Evolutionary conservation across 2,329 filamentous ascomycete species (phyloP), one percentile per base, ranked within the genome.

Genomic region (Fusarium sp.): DNA sequence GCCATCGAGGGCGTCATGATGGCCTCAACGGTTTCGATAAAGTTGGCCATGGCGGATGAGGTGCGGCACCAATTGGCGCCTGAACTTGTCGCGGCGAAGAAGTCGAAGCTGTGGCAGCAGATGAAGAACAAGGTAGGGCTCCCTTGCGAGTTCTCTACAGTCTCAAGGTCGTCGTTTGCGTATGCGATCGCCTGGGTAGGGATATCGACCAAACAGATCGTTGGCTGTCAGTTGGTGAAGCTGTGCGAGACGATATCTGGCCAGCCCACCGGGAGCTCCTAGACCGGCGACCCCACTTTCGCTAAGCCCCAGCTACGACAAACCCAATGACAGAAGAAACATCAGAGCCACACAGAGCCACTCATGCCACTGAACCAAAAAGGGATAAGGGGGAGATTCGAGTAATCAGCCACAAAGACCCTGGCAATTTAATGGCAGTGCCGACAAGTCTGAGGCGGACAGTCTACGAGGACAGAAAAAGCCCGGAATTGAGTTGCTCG

Each of bases 1-100:
- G 87, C 77, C 13, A 83, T 72, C 17, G 89, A 89, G n/a, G 89
- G 89, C 61, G 84, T 87, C 76, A 91, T 80, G 59, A 89, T 79
- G 62, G 82, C 81, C 78, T 88, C 84, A 73, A 88, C 71, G 73
- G 83, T 72, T 51, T 78, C 69, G 59, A 78, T 75, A 57, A 84
- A 75, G 67, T 74, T 73, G 49, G 78, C 75, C 79, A 85, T 84
- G 66, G 68, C 73, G 71, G 70, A 44, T 21, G 38, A 60, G 33
- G 46, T 56, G 53, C 31, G 64, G 61, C 62, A 69, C 66, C 57
- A 40, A 61, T 45, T 56, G 52, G 70, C 54, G 56, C 60, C 62
- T 57, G 47, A 28, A n/a, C 42, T 36, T 15, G 45, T 44, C 28
- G 24, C 19, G n/a, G 34, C 17, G 22, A 22, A 17, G 17, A 49